phyloP scores from a whole-genome alignment of 441 rosid genomes.

The Populus trichocarpa region DNA sequence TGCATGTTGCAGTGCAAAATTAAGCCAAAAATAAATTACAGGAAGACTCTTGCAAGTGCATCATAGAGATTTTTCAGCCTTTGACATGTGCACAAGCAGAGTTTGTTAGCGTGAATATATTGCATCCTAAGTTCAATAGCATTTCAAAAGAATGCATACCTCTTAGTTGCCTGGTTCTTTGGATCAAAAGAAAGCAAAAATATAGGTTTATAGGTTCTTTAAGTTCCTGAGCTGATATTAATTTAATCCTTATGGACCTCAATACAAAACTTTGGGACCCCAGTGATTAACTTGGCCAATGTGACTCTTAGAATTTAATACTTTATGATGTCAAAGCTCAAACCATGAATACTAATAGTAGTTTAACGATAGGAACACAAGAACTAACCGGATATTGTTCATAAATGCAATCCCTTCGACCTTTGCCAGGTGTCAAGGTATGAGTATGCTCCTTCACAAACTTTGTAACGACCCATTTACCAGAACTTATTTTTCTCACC shows the following conservation, averaged over 20 bases:
- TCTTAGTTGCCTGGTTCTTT: neutral
- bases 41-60: neutral
- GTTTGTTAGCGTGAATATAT: neutral
- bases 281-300: neutral
- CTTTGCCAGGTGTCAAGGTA: conserved; percentile 76
- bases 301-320: neutral
- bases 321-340: neutral
- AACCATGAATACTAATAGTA: conserved; percentile 1
- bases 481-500: conserved; percentile 84
- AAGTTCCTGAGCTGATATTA: neutral
- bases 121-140: neutral
- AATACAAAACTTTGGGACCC: neutral
- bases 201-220: neutral
- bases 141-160: neutral
- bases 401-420: conserved; percentile 84
- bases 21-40: neutral
- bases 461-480: conserved; percentile 92
- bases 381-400: conserved; percentile 96
- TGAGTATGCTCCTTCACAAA: conserved; percentile 93
- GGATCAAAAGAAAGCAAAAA: neutral
- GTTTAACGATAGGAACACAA: conserved; percentile 10
- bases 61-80: neutral
- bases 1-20: neutral
- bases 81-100: neutral
- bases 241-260: neutral